A percentile compares a stretch with the other conserved stretches of the same genome.
Evolutionary conservation across 345 rosid species (phyloP).

Genomic region (Gossypium anomalum): DNA sequence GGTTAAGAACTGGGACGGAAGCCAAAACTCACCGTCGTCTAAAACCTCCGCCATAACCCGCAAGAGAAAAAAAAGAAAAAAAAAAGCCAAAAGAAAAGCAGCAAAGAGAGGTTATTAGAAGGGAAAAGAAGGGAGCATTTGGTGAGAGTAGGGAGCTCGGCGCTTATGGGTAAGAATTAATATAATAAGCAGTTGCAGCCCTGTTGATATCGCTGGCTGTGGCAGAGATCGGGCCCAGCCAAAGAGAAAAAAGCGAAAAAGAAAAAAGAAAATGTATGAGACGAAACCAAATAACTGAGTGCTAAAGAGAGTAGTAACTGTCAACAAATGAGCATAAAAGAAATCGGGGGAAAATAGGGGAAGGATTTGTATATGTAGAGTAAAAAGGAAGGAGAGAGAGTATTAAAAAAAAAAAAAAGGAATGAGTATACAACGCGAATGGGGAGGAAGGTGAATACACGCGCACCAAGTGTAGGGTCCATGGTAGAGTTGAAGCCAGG

Average conservation of each 20-base stretch:
- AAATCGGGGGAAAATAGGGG: neutral
- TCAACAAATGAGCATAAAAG: conserved; percentile 17
- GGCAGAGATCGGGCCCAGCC: conserved; percentile 33
- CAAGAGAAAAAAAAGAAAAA: neutral
- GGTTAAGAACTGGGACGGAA: conserved; percentile 68
- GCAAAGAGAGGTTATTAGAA: neutral
- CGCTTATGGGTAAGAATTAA: conserved; percentile 36
- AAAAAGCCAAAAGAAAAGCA: neutral
- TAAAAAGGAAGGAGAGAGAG: neutral
- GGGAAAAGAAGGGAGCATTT: neutral
- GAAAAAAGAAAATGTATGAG: no score
- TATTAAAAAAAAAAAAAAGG: neutral
- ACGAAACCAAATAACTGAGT: neutral
- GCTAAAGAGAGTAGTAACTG: conserved; percentile 28
- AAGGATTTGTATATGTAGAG: conserved; percentile 1
- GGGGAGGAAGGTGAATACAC: conserved; percentile 1
- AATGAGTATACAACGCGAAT: neutral
- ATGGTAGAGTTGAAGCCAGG: conserved; percentile 35
- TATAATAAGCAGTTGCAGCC: conserved; percentile 22
- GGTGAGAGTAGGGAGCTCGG: conserved; percentile 20
- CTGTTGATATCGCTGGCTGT: conserved; percentile 19
- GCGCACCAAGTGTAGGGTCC: conserved; percentile 23
- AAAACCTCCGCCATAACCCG: conserved; percentile 50
- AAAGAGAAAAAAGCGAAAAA: neutral
- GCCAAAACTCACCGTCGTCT: conserved; percentile 69